Percentiles rank a stretch among this genome's conserved stretches.
phyloP scores from a whole-genome alignment of 768 basidiomycete genomes.

The Collybia nuda region DNA sequence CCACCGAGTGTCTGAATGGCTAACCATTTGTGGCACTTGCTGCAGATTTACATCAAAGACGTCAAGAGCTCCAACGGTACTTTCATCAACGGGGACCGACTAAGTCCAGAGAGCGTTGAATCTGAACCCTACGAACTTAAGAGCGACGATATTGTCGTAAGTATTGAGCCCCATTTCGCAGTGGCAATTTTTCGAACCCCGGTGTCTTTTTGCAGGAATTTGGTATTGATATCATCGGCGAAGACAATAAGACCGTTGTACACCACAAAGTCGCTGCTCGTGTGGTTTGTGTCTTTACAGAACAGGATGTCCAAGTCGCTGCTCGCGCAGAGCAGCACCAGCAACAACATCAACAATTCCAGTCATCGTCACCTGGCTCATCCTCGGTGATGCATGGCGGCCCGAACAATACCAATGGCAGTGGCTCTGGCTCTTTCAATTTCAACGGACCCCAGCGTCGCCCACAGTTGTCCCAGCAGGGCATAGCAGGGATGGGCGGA shows the following conservation, averaged over 20 bases:
- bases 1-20: background rate
- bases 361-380: constrained; percentile 13
- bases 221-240: constrained; percentile 97
- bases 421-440: constrained; percentile 16
- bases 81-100: constrained; percentile 94
- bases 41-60: constrained; percentile 95
- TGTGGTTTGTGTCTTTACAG: constrained; percentile 83
- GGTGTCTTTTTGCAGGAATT: constrained; percentile 69
- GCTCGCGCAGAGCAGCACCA: constrained; percentile 71
- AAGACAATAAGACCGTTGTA: constrained; percentile 96
- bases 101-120: constrained; percentile 87
- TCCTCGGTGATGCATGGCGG: background rate
- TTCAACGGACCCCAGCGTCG: constrained; percentile 46
- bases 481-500: constrained; percentile 70
- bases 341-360: constrained; percentile 44
- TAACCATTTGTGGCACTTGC: constrained; percentile 12
- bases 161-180: constrained; percentile 26
- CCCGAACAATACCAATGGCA: constrained; percentile 10
- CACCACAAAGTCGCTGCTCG: constrained; percentile 99
- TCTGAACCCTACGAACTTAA: constrained; percentile 93
- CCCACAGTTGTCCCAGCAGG: constrained; percentile 57
- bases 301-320: constrained; percentile 80
- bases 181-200: constrained; percentile 4
- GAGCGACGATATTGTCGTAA: constrained; percentile 92
- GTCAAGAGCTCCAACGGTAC: constrained; percentile 98